Conservation (phyloP, 441 rosid species). For the Hura crepitans region DNA sequence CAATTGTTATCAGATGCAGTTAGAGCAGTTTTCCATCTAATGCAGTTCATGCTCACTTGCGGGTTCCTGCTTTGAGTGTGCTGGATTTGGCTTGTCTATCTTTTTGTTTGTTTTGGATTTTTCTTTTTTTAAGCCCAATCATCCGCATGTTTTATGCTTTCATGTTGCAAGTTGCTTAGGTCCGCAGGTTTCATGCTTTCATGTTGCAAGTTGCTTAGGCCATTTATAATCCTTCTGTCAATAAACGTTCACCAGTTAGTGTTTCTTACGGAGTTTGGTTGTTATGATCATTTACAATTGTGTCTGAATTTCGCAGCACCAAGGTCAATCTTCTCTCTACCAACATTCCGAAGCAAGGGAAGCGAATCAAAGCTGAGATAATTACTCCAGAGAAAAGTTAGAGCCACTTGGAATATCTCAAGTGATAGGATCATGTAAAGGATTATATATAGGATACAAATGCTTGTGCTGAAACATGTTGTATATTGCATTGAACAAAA, state of each 20-base stretch:
- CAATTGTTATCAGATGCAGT: too few species aligned
- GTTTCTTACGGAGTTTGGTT: constrained; percentile 4
- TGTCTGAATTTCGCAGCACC: constrained; percentile 56
- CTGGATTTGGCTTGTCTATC: too few species aligned
- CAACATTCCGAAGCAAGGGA: constrained; percentile 91
- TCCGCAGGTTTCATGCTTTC: too few species aligned
- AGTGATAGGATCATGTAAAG: constrained; percentile 40
- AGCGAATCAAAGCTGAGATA: constrained; percentile 62
- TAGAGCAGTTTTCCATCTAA: too few species aligned
- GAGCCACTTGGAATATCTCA: constrained; percentile 30
- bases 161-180: too few species aligned
- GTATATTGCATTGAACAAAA: constrained; percentile 42
- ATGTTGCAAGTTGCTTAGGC: too few species aligned
- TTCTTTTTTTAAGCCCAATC: too few species aligned
- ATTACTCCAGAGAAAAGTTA: constrained; percentile 15
- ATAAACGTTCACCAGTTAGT: neutral
- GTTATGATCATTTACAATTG: constrained; percentile 21
- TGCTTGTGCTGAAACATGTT: constrained; percentile 40
- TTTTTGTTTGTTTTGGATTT: too few species aligned
- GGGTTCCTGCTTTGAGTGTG: too few species aligned
- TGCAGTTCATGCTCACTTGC: too few species aligned
- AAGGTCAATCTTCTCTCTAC: constrained; percentile 88
- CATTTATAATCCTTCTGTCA: too few species aligned
- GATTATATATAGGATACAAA: constrained; percentile 34
- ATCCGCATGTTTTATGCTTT: too few species aligned